Conservation (phyloP, 441 rosid species). For the Melastoma candidum region DNA sequence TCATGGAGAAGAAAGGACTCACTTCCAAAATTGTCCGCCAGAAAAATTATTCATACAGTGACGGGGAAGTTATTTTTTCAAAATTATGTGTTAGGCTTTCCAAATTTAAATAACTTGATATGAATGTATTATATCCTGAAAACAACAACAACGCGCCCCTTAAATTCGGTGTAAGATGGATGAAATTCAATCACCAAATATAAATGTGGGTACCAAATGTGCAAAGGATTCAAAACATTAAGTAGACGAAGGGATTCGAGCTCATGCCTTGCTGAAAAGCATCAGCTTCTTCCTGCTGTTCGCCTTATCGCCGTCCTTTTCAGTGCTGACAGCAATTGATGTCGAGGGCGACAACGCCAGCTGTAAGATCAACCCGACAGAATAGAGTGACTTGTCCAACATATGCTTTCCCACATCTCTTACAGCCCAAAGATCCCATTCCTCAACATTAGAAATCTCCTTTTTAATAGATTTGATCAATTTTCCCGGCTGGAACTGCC, state of each 20-base stretch:
- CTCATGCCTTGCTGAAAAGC: conserved; percentile 52
- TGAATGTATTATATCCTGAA: not conserved
- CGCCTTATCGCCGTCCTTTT: conserved; percentile 44
- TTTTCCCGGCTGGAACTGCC: conserved; percentile 67
- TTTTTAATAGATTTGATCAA: conserved; percentile 44
- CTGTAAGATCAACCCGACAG: conserved; percentile 48
- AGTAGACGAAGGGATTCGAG: conserved; percentile 11
- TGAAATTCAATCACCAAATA: not conserved
- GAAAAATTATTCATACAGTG: not conserved
- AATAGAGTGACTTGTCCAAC: conserved; percentile 62
- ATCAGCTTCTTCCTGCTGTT: conserved; percentile 49
- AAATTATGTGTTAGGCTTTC: too few relatives aligned
- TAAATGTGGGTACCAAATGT: too few relatives aligned
- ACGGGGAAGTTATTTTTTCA: too few relatives aligned
- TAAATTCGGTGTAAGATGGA: not conserved
- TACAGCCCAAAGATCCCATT: conserved; percentile 36
- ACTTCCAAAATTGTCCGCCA: not conserved
- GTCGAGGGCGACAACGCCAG: conserved; percentile 38
- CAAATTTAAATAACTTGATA: too few relatives aligned
- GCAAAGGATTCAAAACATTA: not conserved
- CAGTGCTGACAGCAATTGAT: conserved; percentile 44
- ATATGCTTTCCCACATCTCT: conserved; percentile 48
- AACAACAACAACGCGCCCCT: not conserved
- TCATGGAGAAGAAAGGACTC: too few relatives aligned
- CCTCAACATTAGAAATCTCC: conserved; percentile 41